Percentiles rank a stretch among this genome's conserved stretches.
Conservation (phyloP, 2,329 filamentous ascomycete species). For the Hirsutella thompsonii region DNA sequence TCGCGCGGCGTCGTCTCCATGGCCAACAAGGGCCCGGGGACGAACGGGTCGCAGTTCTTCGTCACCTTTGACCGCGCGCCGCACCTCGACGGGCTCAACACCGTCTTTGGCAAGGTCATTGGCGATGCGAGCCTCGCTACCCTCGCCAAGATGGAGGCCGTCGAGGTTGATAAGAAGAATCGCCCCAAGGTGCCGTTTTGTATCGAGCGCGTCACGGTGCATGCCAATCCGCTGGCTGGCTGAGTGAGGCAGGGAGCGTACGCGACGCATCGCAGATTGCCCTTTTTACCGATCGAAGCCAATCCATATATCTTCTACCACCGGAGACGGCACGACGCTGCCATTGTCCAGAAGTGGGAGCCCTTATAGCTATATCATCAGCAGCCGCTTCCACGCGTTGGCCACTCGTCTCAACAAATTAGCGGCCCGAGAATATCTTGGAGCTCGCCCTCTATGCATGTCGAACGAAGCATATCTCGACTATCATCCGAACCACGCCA, state of each 20-base stretch:
- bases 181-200: conserved; percentile 52
- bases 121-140: conserved; percentile 52
- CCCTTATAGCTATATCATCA: no score
- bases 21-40: conserved; percentile 64
- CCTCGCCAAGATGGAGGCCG: conserved; percentile 56
- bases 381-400: no score
- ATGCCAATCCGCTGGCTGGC: conserved; percentile 66
- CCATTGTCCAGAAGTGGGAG: no score
- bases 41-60: conserved; percentile 74
- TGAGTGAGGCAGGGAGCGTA: conserved; percentile 22
- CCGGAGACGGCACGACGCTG: no score
- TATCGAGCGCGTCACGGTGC: conserved; percentile 60
- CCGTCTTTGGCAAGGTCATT: conserved; percentile 66
- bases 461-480: no score
- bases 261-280: no score
- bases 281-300: no score
- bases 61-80: conserved; percentile 64
- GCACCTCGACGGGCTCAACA: conserved; percentile 75
- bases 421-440: no score
- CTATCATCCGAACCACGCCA: no score
- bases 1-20: conserved; percentile 60
- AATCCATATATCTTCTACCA: no score
- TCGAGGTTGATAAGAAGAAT: conserved; percentile 67
- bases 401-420: no score
- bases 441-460: no score